These are phyloP conservation scores for Microbotryomycetes sp. DNA, from an alignment of 1,284 basidiomycete species.

Conservation along the genomic window DNA sequence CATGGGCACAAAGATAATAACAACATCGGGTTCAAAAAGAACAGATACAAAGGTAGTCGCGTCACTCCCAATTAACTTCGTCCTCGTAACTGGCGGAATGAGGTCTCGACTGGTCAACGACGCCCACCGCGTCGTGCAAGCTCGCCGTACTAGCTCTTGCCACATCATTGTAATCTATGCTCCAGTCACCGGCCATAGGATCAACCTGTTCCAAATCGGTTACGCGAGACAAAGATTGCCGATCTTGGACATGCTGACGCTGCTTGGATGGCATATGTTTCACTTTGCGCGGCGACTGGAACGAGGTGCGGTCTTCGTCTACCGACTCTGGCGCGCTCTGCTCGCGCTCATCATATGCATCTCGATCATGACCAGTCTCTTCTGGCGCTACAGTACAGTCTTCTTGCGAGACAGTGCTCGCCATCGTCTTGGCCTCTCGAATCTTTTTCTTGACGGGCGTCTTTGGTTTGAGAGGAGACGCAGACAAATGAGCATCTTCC, in stretches of 20 bases:
- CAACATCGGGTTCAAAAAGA: no score
- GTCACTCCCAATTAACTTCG: no score
- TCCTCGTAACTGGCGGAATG: no score
- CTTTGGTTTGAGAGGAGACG: not conserved
- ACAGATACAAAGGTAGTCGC: no score
- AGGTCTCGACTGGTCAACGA: no score
- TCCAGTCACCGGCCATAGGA: constrained; percentile 30
- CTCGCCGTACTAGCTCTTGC: not conserved
- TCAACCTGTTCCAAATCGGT: constrained; percentile 19
- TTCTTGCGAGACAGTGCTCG: not conserved
- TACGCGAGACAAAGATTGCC: constrained; percentile 10
- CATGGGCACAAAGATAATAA: no score
- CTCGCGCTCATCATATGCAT: no score
- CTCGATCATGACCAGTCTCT: no score
- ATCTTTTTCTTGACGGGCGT: not conserved
- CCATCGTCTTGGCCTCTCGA: constrained; percentile 2
- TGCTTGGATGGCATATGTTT: not conserved
- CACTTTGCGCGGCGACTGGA: not conserved
- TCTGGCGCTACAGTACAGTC: not conserved
- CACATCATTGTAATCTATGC: not conserved
- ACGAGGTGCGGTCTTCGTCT: not conserved
- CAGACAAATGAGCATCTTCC: not conserved
- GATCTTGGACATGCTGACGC: not conserved
- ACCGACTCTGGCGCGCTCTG: no score
- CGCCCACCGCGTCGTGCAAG: not conserved